Evolutionary conservation across 257 asterid species (phyloP).

Genomic region (Galeopsis tetrahit): DNA sequence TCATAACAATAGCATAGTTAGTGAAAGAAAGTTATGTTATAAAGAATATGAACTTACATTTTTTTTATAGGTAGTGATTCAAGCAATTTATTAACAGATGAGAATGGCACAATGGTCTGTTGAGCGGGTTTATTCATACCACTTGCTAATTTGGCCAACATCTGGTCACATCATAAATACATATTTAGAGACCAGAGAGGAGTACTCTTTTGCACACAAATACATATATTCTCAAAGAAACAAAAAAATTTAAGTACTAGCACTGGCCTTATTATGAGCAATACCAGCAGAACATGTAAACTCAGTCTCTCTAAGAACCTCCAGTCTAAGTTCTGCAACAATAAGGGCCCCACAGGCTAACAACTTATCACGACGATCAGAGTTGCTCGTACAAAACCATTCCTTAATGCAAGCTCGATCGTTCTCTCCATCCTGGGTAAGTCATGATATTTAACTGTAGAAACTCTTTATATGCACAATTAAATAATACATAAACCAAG

Average conservation of each 20-base stretch:
- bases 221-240: not conserved
- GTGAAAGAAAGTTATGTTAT: not conserved
- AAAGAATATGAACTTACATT: conserved; percentile 56
- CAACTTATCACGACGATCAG: conserved; percentile 71
- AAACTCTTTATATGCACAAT: conserved; percentile 23
- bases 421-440: conserved; percentile 55
- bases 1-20: not conserved
- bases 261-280: conserved; percentile 89
- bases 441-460: conserved; percentile 20
- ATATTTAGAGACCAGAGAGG: conserved; percentile 32
- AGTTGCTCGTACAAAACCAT: conserved; percentile 65
- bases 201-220: conserved; percentile 18
- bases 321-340: conserved; percentile 86
- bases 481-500: conserved; percentile 11
- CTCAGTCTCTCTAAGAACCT: conserved; percentile 80
- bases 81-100: conserved; percentile 72
- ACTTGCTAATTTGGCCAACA: conserved; percentile 95
- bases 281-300: conserved; percentile 96
- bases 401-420: conserved; percentile 53
- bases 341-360: conserved; percentile 92
- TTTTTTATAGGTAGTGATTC: conserved; percentile 80
- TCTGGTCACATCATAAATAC: conserved; percentile 52
- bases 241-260: conserved; percentile 24
- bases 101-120: conserved; percentile 86
- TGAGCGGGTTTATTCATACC: conserved; percentile 99